Base-by-base conservation (phyloP, 768 basidiomycete genomes). In the Phallus indusiatus region DNA sequence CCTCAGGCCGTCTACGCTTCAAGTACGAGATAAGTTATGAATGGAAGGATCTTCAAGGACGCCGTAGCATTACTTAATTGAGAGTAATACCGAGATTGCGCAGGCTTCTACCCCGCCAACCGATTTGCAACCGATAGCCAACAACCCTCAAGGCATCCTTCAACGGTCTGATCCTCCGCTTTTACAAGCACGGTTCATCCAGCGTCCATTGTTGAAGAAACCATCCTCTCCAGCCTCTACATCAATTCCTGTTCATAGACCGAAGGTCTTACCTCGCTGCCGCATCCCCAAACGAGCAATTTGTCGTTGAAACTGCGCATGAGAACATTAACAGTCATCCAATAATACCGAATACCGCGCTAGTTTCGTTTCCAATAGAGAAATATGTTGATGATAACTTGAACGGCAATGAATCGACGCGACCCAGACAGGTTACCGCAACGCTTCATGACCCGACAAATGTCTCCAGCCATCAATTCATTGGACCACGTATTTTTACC, bases 61-160 rank as follows among this genome's bases (percentile, higher is more conserved):
- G 51, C 71, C 37, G 68, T 70, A 36, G 64, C 62, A 10, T 53
- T 62, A 16, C 70, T 61, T n/a, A n/a, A n/a, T n/a, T 54, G 71
- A 72, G 56, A 58, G 64, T 21, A 61, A 62, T 7, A 47, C 64
- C 14, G 33, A 33, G 34, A 11, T 18, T 21, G 21, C 34, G 8
- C 21, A 48, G 14, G 52, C 18, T 42, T 48, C 47, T n/a, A 28
- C 47, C 33, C n/a, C 28, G 33, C 55, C 35, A 22, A 5, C 36
- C n/a, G n/a, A n/a, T n/a, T n/a, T n/a, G n/a, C n/a, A n/a, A n/a
- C n/a, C 18, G 47, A 51, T 9, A 34, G 20, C 12, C 22, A 12
- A 47, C 36, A 34, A 9, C 22, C 6, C 18, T 2, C 55, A 5
- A 33, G 16, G 24, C 11, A 7, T 12, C 16, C 53, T 11, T n/a